phyloP scores from a whole-genome alignment of 257 asterid genomes.

The Petunia axillaris region DNA sequence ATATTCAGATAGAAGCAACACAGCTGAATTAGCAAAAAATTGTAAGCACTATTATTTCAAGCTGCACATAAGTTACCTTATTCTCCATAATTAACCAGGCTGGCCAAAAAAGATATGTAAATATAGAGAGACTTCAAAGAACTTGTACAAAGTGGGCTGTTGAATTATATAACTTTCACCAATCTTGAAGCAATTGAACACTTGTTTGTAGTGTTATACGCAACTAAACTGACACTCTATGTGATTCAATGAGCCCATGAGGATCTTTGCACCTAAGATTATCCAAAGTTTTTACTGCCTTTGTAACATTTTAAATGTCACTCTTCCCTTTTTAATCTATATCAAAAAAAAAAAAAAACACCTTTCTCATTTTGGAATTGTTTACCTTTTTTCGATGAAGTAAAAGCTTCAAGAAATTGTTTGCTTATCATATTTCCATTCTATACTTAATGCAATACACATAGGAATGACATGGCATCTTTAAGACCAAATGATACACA shows the following conservation, averaged over 20 bases:
- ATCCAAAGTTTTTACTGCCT: neutral
- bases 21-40: neutral
- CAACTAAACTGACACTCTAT: constrained; percentile 12
- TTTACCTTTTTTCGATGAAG: neutral
- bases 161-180: neutral
- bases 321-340: neutral
- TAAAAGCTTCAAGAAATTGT: neutral
- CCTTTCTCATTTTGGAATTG: neutral
- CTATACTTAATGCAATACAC: neutral
- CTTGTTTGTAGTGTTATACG: constrained; percentile 4
- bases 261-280: neutral
- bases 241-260: neutral
- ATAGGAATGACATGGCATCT: neutral
- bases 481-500: neutral
- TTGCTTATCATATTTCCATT: neutral
- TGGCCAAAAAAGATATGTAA: neutral
- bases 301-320: neutral
- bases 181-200: neutral
- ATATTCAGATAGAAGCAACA: neutral
- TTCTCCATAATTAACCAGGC: neutral
- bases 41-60: constrained; percentile 7
- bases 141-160: neutral
- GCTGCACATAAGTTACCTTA: neutral
- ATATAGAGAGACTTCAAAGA: neutral
- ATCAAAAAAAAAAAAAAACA: neutral